Conservation (phyloP, 495 filamentous ascomycete species). For the Penicillium argentinense region DNA sequence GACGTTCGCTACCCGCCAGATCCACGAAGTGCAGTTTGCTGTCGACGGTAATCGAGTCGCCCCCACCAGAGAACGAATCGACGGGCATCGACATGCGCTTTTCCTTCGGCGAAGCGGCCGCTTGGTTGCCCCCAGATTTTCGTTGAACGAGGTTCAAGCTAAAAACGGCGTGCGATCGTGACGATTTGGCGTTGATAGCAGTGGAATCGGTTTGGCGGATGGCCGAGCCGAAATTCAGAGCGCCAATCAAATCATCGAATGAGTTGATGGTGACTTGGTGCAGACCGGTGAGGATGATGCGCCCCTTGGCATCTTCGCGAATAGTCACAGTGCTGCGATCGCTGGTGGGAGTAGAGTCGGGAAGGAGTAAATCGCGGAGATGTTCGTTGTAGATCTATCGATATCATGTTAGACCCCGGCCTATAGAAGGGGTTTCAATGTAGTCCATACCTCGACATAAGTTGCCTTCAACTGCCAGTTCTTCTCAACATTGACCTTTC, state of each 20-base stretch:
- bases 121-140: slow-evolving; percentile 54
- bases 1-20: slow-evolving; percentile 91
- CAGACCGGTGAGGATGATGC: slow-evolving; percentile 89
- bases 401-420: slow-evolving; percentile 9
- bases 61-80: slow-evolving; percentile 71
- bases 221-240: slow-evolving; percentile 86
- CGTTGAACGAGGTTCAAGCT: slow-evolving; percentile 91
- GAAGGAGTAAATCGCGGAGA: slow-evolving; percentile 83
- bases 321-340: slow-evolving; percentile 81
- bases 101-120: slow-evolving; percentile 56
- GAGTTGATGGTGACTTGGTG: slow-evolving; percentile 88
- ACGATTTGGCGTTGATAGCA: slow-evolving; percentile 96
- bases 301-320: slow-evolving; percentile 91
- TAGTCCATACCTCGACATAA: slow-evolving; percentile 78
- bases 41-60: slow-evolving; percentile 80
- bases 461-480: slow-evolving; percentile 93
- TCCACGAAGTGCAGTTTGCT: slow-evolving; percentile 99
- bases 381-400: slow-evolving; percentile 92
- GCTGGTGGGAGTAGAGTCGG: slow-evolving; percentile 63
- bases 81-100: slow-evolving; percentile 90
- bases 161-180: slow-evolving; percentile 98
- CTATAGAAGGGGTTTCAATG: neutral
- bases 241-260: slow-evolving; percentile 84
- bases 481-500: slow-evolving; percentile 60
- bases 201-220: slow-evolving; percentile 99